A percentile compares a stretch with the other conserved stretches of the same genome.
phyloP scores from a whole-genome alignment of 2,329 filamentous ascomycete genomes.

The Massarina eburnea region DNA sequence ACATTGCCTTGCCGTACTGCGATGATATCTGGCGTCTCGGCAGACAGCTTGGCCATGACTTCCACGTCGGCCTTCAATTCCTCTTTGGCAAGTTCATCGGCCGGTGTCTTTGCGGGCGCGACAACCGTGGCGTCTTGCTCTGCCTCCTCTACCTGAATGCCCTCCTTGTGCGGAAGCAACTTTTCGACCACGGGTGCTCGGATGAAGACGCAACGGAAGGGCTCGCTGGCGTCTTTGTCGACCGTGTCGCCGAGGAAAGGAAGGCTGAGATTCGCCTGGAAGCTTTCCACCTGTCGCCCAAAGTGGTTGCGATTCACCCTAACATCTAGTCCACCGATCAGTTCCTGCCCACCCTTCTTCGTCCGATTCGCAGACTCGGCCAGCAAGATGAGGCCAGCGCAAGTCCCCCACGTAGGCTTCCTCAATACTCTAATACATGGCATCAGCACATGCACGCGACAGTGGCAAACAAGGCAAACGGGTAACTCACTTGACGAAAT shows the following conservation, averaged over 20 bases:
- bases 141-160: conserved; percentile 55
- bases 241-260: conserved; percentile 61
- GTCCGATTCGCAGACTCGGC: conserved; percentile 84
- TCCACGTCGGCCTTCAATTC: conserved; percentile 56
- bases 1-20: conserved; percentile 90
- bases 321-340: conserved; percentile 89
- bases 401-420: conserved; percentile 93
- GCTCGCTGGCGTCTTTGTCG: conserved; percentile 37
- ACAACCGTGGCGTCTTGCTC: conserved; percentile 55
- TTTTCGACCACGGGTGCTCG: conserved; percentile 90
- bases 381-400: conserved; percentile 89
- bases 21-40: conserved; percentile 68
- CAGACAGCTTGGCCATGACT: conserved; percentile 60
- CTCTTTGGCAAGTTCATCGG: conserved; percentile 48
- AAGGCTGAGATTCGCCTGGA: conserved; percentile 73
- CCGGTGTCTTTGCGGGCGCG: conserved; percentile 57
- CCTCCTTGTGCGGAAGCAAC: conserved; percentile 59
- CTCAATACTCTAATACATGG: conserved; percentile 60
- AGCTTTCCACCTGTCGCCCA: conserved; percentile 89
- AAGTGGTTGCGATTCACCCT: conserved; percentile 94
- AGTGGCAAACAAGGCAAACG: background rate
- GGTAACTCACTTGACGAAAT: conserved; percentile 88
- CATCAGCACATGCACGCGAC: conserved; percentile 14
- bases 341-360: conserved; percentile 87
- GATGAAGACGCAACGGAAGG: conserved; percentile 88